Evolutionary conservation across 164 flowering plant species (phyloP).

Genomic region (Nymphaea thermarum): DNA sequence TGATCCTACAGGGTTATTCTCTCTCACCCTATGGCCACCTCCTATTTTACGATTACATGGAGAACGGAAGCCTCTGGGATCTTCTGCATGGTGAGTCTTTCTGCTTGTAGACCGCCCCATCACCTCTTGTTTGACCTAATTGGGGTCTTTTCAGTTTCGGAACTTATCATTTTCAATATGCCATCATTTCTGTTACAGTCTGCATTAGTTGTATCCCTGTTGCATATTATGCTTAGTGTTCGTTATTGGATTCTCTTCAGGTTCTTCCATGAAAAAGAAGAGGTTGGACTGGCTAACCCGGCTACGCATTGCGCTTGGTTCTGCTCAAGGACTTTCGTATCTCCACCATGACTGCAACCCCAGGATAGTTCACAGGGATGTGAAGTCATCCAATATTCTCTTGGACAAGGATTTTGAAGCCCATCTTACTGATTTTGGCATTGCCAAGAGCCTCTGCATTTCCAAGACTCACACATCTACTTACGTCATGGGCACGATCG

Average conservation of each 20-base stretch:
- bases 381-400: conserved; percentile 88
- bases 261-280: conserved; percentile 54
- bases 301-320: conserved; percentile 69
- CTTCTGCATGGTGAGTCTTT: conserved; percentile 73
- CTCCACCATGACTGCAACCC: conserved; percentile 97
- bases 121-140: no score
- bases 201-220: no score
- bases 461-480: conserved; percentile 83
- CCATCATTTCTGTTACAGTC: no score
- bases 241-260: conserved; percentile 14
- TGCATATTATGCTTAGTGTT: background rate
- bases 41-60: conserved; percentile 97
- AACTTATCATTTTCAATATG: no score
- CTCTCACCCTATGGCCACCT: conserved; percentile 79
- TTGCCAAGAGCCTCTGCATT: conserved; percentile 70
- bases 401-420: conserved; percentile 85
- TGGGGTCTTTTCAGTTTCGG: no score
- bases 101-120: background rate
- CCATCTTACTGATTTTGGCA: conserved; percentile 95
- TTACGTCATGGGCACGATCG: conserved; percentile 91
- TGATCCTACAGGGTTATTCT: conserved; percentile 89
- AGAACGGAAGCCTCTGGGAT: conserved; percentile 99
- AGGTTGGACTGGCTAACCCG: conserved; percentile 89
- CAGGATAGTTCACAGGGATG: conserved; percentile 88
- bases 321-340: conserved; percentile 90